Base-by-base conservation (phyloP, 352 stramenopile species). In the Pythium vanterpoolii region DNA sequence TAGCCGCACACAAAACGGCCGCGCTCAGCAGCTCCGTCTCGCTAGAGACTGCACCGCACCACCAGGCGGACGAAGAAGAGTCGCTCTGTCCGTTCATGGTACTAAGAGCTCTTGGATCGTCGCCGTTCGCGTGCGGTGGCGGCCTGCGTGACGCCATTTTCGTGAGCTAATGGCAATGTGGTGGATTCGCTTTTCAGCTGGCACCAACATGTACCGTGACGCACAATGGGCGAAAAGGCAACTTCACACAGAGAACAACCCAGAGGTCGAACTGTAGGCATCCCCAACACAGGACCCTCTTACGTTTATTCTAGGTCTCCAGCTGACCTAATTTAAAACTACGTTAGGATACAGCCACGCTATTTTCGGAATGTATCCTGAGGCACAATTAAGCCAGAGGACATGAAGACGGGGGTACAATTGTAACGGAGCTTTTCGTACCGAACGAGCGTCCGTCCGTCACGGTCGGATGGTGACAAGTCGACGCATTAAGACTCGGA, bases 1-100 rank as follows among this genome's bases (percentile, higher is more conserved):
- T 62, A 3, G 83, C 82, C 8, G 79, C 83, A 64, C 85, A 94
- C 28, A 94, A 46, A 24, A 94, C 77, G 19, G 83, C 83, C 21
- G 85, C 83, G 60, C 83, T 87, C 18, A 92, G 66, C 39, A 92
- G 51, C 52, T 90, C 83, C 21, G 68, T 85, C 77, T 92, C 83
- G 48, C 75, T 89, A 45, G 73, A 76, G 9, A 68, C 73, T 3
- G 50, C 38, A 50, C 74, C 76, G 30, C 73, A 74, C 76, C 77
- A 91, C 79, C 81, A 89, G 34, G 45, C 27, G 39, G 52, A 55
- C 16, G 59, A 7, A 1, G 36, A 38, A 10, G 13, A 16, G 5
- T 43, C 56, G 19, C 63, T 40, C 33, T 53, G 19, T 56, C 9
- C 24, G 24, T 31, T 60, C 34, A 31, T 33, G 14, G 10, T 38